A percentile compares a stretch with the other conserved stretches of the same genome.
Conservation (phyloP, 495 filamentous ascomycete genomes). For the Viridothelium virens region DNA sequence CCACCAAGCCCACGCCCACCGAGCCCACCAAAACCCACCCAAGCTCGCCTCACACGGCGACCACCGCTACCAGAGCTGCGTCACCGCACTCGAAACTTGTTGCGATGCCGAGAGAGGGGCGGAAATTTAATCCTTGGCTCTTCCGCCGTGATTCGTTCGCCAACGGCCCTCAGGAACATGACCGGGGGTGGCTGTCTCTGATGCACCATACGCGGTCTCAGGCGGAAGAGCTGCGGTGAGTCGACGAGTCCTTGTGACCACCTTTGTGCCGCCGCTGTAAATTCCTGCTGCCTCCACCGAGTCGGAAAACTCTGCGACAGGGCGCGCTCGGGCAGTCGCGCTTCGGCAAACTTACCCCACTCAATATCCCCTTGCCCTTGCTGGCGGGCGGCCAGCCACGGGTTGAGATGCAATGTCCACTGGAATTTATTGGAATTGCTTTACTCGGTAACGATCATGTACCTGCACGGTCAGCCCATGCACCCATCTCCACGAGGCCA, state of each 20-base stretch:
- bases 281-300: no score
- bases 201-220: not conserved
- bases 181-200: not conserved
- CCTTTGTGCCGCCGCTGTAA: not conserved
- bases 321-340: not conserved
- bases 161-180: not conserved
- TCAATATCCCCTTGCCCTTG: no score
- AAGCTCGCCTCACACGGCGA: no score
- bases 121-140: not conserved
- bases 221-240: slow-evolving; percentile 8
- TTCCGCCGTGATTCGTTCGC: not conserved
- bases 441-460: not conserved
- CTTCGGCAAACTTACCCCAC: not conserved
- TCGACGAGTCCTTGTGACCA: slow-evolving; percentile 9
- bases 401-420: not conserved
- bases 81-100: not conserved
- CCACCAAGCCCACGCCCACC: no score
- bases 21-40: no score
- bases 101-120: not conserved
- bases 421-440: not conserved
- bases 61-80: not conserved
- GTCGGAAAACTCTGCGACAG: no score
- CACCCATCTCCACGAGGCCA: not conserved
- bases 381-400: not conserved
- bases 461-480: not conserved